Evolutionary conservation across 106 monocot species (phyloP).

Genomic region (Agapanthus africanus): DNA sequence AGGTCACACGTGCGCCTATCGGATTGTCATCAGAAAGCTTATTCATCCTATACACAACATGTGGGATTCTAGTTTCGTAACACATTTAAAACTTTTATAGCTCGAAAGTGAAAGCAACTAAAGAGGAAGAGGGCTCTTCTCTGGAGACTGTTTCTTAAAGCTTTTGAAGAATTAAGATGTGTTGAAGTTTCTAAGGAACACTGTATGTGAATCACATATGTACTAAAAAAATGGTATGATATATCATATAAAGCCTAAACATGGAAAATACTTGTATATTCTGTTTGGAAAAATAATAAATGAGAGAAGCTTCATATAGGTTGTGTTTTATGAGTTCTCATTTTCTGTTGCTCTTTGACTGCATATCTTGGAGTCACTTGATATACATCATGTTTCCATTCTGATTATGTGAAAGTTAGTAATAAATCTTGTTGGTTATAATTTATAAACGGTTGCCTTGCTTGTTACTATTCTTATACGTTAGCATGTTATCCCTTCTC

Average conservation of each 20-base stretch:
- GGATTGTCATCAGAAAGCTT: constrained; percentile 78
- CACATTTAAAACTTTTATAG: neutral
- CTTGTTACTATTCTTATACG: no score
- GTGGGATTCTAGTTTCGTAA: constrained; percentile 54
- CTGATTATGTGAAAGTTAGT: neutral
- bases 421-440: neutral
- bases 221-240: neutral
- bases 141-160: neutral
- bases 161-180: neutral
- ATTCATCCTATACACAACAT: constrained; percentile 66
- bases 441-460: no score
- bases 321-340: neutral
- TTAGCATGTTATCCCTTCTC: no score
- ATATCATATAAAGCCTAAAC: neutral
- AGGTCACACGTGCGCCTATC: constrained; percentile 74
- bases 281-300: neutral
- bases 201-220: neutral
- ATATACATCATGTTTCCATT: neutral
- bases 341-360: neutral
- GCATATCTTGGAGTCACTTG: neutral
- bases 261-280: neutral
- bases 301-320: neutral
- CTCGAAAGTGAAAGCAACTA: no score
- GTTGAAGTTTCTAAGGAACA: neutral
- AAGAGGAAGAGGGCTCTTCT: neutral